Base-by-base conservation (phyloP, 1,284 basidiomycete species). In the Cystobasidium slooffiae region DNA sequence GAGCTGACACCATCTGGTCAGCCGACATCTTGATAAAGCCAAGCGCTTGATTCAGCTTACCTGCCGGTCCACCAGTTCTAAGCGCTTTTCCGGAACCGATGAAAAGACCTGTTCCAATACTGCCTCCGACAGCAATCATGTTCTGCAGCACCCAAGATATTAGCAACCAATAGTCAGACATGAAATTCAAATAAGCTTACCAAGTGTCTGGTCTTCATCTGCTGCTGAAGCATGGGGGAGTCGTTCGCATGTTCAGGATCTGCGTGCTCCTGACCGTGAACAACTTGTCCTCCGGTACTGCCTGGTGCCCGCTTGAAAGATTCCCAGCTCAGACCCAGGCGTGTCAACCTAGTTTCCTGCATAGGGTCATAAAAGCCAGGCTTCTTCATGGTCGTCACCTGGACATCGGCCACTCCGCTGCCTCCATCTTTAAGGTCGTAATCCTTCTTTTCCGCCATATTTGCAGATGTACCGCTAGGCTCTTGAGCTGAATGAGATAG, bases 71-170 rank as follows among this genome's bases (percentile, higher is more conserved):
- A 68, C 85, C 85, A 2, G 73, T 81, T 8, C 77, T 75, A 12
- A 86, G 82, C 12, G 85, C 84, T 37, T 77, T 76, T 37, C 85
- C 85, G 8, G 83, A 83, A 74, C 85, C 85, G 68, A 86, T 81
- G 77, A 85, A 84, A 0, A 85, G 80, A 76, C 77, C 85, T 31
- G 85, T 86, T 47, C 85, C 85, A 76, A 86, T 86, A 31, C 83
- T 83, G n/a, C 85, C 85, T 22, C 85, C 85, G 43, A 86, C 82
- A 0, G 86, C 86, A 65, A 87, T 66, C 64, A 66, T 66, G 31
- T 66, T 66, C 64, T 66, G 31, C 31, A 31, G 31, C 31, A 31
- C 31, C 31, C 31, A 31, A 31, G 31, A 31, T 31, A 31, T 31
- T 31, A 31, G 31, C 31, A 75, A 74, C 74, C 76, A 6, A 37